Conservation (phyloP, 106 monocot species). For the Hemerocallis citrina region DNA sequence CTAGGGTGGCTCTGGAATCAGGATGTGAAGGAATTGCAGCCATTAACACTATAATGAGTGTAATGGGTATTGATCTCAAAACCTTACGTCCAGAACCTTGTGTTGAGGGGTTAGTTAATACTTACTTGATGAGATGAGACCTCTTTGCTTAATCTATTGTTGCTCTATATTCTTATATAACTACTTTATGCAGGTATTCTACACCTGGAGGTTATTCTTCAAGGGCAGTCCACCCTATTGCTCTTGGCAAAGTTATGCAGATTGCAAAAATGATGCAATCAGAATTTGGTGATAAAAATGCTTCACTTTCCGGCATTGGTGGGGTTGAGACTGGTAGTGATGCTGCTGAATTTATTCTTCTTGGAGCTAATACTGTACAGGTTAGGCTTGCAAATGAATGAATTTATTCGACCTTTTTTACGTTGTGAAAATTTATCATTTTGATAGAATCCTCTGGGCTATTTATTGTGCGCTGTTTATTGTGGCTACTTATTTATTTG, state of each 20-base stretch:
- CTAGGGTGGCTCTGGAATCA: conserved; percentile 67
- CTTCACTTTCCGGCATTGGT: conserved; percentile 90
- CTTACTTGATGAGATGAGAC: not conserved
- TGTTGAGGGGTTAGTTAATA: conserved; percentile 76
- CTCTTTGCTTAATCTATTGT: not conserved
- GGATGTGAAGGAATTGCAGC: conserved; percentile 93
- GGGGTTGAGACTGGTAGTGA: conserved; percentile 91
- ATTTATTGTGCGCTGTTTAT: not conserved
- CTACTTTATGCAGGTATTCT: conserved; percentile 51
- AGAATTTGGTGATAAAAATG: conserved; percentile 47
- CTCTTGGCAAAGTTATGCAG: conserved; percentile 96
- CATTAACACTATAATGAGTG: conserved; percentile 98
- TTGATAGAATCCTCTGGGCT: too few relatives aligned
- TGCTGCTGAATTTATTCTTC: conserved; percentile 93
- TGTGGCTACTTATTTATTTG: not conserved
- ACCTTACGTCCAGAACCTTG: conserved; percentile 94
- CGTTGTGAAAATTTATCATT: too few relatives aligned
- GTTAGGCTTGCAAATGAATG: conserved; percentile 16
- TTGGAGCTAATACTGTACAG: conserved; percentile 96
- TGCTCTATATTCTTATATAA: not conserved
- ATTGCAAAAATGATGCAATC: conserved; percentile 92
- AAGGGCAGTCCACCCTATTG: conserved; percentile 93
- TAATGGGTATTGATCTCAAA: conserved; percentile 94
- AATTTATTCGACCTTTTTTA: too few relatives aligned
- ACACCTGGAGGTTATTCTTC: conserved; percentile 97